These are phyloP conservation scores for Pyrrhoderma lamaoense DNA, from an alignment of 1,284 basidiomycete genomes.

Conservation along the genomic window DNA sequence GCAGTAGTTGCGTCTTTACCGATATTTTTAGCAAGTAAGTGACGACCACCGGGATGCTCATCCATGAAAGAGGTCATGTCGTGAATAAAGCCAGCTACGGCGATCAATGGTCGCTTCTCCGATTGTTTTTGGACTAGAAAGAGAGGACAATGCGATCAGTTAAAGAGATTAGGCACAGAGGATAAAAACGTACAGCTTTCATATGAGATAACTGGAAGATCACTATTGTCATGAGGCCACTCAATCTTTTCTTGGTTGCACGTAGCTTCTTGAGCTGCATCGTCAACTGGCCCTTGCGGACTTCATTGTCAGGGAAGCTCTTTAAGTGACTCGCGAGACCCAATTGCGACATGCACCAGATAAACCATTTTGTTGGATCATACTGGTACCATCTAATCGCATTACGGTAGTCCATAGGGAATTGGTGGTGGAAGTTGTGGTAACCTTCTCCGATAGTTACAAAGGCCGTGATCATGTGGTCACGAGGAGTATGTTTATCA, in stretches of 20 bases:
- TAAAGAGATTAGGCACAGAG: background rate
- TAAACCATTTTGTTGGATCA: slow-evolving; percentile 90
- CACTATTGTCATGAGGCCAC: slow-evolving; percentile 75
- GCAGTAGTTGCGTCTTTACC: slow-evolving; percentile 85
- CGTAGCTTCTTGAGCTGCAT: slow-evolving; percentile 87
- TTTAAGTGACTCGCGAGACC: slow-evolving; percentile 81
- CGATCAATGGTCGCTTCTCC: slow-evolving; percentile 68
- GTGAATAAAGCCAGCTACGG: slow-evolving; percentile 87
- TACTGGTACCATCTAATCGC: slow-evolving; percentile 92
- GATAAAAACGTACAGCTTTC: slow-evolving; percentile 58
- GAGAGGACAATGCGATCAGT: slow-evolving; percentile 16
- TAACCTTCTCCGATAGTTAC: slow-evolving; percentile 90
- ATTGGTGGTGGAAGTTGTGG: slow-evolving; percentile 96
- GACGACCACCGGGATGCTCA: slow-evolving; percentile 83
- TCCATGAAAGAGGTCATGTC: slow-evolving; percentile 83
- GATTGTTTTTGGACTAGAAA: slow-evolving; percentile 67
- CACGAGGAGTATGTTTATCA: slow-evolving; percentile 90
- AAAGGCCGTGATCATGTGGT: slow-evolving; percentile 83
- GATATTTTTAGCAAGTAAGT: slow-evolving; percentile 63
- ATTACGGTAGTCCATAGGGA: slow-evolving; percentile 92
- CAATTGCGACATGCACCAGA: slow-evolving; percentile 53
- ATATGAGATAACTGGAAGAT: slow-evolving; percentile 81
- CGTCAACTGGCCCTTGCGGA: slow-evolving; percentile 85
- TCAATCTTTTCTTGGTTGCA: slow-evolving; percentile 60
- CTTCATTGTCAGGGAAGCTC: slow-evolving; percentile 89